These are phyloP conservation scores for Cryptococcus jaspeensis DNA, from an alignment of 1,284 basidiomycete species.

Conservation along the genomic window DNA sequence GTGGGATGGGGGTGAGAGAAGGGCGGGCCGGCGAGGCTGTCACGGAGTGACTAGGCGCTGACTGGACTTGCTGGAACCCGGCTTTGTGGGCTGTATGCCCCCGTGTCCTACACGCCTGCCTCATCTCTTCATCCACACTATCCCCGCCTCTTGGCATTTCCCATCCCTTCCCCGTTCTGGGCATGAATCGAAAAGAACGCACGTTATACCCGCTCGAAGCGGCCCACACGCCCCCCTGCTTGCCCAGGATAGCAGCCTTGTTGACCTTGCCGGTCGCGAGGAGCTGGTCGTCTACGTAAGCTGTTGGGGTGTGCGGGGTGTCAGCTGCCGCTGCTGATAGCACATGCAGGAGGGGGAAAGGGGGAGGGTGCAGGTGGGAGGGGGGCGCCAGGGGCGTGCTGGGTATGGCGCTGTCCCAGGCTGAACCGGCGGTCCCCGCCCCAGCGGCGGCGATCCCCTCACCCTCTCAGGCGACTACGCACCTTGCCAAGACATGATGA, in stretches of 20 bases:
- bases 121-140: too few species aligned
- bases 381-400: not conserved
- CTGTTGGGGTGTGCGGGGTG: conserved; percentile 52
- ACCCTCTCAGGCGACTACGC: not conserved
- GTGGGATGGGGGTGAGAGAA: too few species aligned
- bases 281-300: conserved; percentile 84
- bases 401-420: not conserved
- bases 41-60: too few species aligned
- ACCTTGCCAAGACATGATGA: conserved; percentile 39
- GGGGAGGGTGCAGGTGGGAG: not conserved
- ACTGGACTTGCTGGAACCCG: too few species aligned
- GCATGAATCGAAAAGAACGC: conserved; percentile 42
- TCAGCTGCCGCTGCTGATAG: not conserved
- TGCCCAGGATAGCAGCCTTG: conserved; percentile 82
- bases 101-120: too few species aligned
- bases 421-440: not conserved
- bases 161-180: not conserved
- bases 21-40: too few species aligned
- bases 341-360: not conserved
- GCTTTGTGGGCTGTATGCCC: too few species aligned
- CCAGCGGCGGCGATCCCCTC: not conserved
- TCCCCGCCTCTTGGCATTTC: not conserved
- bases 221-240: conserved; percentile 86
- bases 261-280: conserved; percentile 72
- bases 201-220: conserved; percentile 71